Evolutionary conservation across 2,329 filamentous ascomycete genomes (phyloP), one percentile per base, ranked within the genome.

Genomic region (Sporothrix dimorphospora): DNA sequence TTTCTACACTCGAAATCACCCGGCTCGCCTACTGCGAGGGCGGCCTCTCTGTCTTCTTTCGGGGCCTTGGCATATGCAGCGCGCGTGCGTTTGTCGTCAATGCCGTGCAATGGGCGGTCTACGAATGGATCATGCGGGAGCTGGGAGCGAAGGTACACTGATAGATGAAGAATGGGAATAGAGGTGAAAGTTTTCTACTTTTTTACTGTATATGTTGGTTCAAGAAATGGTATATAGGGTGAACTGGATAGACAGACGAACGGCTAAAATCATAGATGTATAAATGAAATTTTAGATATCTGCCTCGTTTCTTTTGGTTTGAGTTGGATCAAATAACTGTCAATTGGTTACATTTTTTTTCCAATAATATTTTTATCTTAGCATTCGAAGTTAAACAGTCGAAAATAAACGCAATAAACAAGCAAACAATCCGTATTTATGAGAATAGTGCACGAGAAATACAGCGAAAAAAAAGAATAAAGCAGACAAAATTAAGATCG

Each of bases 41-140:
- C 40, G 92, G 92, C 0, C 47, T 85, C 9, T 80, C 81, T 42
- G 85, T 89, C 1, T 94, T 94, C 81, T 94, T 93, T 79, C 85
- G 89, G 40, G 92, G 92, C 0, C 80, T 98, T 55, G 89, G 90
- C 0, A 86, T 97, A 42, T 98, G 95, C 80, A 97, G 93, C 80
- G 81, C 92, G 9, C 85, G 95, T 76, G 95, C 95, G 0, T 98
- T 98, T 79, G 84, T 97, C 69, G 95, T 98, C 51, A 98, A 98
- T 83, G 94, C 95, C 2, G 92, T 93, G n/a, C 86, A 94, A 83
- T 98, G 94, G 94, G 91, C 92, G 30, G 89, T 93, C 6, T 98
- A 98, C 79, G 94, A 98, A 82, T 94, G 92, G 90, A 88, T 93
- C 77, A 95, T 97, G 92, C 78, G 80, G 34, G 84, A 88, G 77